These are phyloP conservation scores for Backusella mclennaniae DNA, from an alignment of 192 early-diverging fungal genomes.

Conservation along the genomic window DNA sequence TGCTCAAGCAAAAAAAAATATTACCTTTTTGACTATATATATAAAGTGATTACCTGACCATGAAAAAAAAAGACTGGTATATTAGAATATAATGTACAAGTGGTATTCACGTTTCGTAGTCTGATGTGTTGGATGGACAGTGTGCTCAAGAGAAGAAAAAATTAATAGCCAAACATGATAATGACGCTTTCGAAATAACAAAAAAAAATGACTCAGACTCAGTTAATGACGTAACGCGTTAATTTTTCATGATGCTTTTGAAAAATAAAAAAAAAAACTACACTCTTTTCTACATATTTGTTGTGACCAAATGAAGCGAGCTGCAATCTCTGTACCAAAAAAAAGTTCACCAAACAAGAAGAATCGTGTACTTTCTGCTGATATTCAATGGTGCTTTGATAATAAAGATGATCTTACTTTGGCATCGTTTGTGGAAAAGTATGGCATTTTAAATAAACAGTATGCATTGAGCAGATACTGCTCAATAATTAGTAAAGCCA, in stretches of 20 bases:
- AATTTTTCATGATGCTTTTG: background rate
- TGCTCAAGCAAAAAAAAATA: too few species aligned
- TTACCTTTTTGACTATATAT: too few species aligned
- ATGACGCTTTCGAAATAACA: background rate
- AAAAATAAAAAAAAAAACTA: slow-evolving; percentile 3
- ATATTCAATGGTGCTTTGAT: slow-evolving; percentile 19
- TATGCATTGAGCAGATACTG: slow-evolving; percentile 15
- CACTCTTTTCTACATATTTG: background rate
- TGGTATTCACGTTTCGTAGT: slow-evolving; percentile 2
- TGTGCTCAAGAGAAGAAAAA: too few species aligned
- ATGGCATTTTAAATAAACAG: background rate
- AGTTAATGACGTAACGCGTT: background rate
- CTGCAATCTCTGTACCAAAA: slow-evolving; percentile 12
- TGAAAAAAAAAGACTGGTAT: too few species aligned
- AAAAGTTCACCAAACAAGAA: slow-evolving; percentile 13
- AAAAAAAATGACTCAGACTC: too few species aligned
- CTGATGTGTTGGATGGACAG: background rate
- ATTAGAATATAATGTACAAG: background rate
- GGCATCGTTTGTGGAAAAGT: too few species aligned
- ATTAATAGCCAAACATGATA: too few species aligned
- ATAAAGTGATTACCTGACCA: too few species aligned
- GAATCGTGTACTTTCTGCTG: slow-evolving; percentile 15
- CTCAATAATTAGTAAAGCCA: slow-evolving; percentile 11
- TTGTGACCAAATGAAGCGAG: slow-evolving; percentile 14
- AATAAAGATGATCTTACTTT: slow-evolving; percentile 15